These are phyloP conservation scores for Stenocarpella maydis DNA, from an alignment of 2,329 filamentous ascomycete genomes.

Conservation along the genomic window DNA sequence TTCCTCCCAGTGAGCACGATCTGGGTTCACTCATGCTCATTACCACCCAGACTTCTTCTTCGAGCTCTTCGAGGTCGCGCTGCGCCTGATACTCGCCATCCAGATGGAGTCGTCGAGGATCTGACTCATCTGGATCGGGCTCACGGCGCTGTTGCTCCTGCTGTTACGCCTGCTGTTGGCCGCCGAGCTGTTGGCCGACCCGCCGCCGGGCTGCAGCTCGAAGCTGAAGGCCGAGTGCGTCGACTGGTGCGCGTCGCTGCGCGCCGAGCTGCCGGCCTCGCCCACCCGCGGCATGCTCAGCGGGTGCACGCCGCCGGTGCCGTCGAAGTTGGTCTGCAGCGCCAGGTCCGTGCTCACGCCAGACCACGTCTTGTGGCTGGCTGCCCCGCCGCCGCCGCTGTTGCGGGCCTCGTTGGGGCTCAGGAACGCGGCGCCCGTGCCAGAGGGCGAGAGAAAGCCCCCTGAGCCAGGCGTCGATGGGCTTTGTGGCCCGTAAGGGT, in stretches of 20 bases:
- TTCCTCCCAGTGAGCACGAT: not conserved
- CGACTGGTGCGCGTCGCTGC: slow-evolving; percentile 47
- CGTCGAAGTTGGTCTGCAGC: slow-evolving; percentile 47
- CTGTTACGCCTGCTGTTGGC: slow-evolving; percentile 53
- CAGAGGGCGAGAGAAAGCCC: slow-evolving; percentile 28
- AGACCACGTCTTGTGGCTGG: slow-evolving; percentile 52
- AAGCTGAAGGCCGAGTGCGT: slow-evolving; percentile 66
- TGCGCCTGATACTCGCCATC: slow-evolving; percentile 90
- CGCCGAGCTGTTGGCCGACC: slow-evolving; percentile 38
- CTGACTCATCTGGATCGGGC: slow-evolving; percentile 79
- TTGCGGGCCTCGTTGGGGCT: slow-evolving; percentile 47
- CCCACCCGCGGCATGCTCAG: slow-evolving; percentile 61
- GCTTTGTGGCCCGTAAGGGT: slow-evolving; percentile 23
- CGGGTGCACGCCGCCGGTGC: slow-evolving; percentile 53
- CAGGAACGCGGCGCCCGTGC: slow-evolving; percentile 45
- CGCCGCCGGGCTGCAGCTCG: slow-evolving; percentile 57
- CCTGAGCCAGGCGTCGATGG: slow-evolving; percentile 40
- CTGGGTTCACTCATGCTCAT: slow-evolving; percentile 7
- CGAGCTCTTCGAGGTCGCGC: slow-evolving; percentile 73
- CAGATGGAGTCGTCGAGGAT: slow-evolving; percentile 90
- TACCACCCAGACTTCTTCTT: slow-evolving; percentile 41
- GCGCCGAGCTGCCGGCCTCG: slow-evolving; percentile 43
- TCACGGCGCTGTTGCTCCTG: slow-evolving; percentile 73
- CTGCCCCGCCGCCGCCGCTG: slow-evolving; percentile 41
- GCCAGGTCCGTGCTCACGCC: slow-evolving; percentile 53